Evolutionary conservation across 2,329 filamentous ascomycete genomes (phyloP).

Genomic region (Aureobasidium lini): DNA sequence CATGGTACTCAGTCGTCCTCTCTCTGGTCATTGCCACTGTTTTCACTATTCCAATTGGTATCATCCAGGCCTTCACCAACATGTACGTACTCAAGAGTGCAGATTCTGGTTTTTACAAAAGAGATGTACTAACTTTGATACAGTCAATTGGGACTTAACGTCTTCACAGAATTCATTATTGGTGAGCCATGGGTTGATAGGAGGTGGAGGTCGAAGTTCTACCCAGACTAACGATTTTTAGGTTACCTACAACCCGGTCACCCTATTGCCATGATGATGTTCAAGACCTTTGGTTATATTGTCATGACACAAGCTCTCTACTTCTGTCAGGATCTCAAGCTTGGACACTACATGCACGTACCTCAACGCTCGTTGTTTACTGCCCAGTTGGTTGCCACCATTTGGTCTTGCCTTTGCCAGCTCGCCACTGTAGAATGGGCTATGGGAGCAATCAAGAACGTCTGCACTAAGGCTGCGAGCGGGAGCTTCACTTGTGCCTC

Average conservation of each 20-base stretch:
- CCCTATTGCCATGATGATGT: conserved; percentile 88
- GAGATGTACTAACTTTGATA: no score
- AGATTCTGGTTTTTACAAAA: no score
- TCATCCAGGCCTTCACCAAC: conserved; percentile 88
- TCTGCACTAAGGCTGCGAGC: conserved; percentile 52
- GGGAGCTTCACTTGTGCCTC: not conserved
- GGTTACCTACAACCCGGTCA: conserved; percentile 71
- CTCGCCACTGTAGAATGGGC: conserved; percentile 87
- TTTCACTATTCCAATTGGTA: conserved; percentile 83
- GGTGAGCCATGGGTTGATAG: conserved; percentile 25
- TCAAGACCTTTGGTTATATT: conserved; percentile 76
- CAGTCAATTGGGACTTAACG: conserved; percentile 16
- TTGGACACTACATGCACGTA: conserved; percentile 84
- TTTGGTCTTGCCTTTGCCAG: conserved; percentile 72
- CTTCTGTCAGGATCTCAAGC: conserved; percentile 78
- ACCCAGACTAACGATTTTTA: no score
- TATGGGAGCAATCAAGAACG: conserved; percentile 66
- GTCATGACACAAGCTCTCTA: conserved; percentile 64
- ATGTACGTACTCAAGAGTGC: conserved; percentile 10
- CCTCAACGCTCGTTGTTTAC: conserved; percentile 69
- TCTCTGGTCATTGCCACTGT: conserved; percentile 68
- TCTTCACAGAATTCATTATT: conserved; percentile 52
- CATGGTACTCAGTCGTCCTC: conserved; percentile 77
- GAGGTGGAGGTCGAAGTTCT: no score
- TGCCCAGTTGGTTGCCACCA: conserved; percentile 69